Evolutionary conservation across 2,329 filamentous ascomycete genomes (phyloP).

Genomic region (Xylaria sp.): DNA sequence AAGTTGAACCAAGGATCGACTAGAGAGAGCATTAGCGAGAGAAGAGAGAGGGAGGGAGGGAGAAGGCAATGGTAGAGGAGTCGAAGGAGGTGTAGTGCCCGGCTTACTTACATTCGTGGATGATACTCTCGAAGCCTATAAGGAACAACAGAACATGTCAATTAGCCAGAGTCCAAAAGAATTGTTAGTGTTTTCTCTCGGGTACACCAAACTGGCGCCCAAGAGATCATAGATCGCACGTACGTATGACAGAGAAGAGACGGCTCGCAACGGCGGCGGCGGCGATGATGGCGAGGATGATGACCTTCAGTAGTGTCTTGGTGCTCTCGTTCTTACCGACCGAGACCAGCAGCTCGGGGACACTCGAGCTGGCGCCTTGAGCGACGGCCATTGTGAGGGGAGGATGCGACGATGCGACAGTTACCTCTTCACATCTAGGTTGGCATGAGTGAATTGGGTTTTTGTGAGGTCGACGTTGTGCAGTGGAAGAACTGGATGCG

Average conservation of each 20-base stretch:
- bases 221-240: slow-evolving; percentile 50
- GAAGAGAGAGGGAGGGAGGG: slow-evolving; percentile 1
- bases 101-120: slow-evolving; percentile 90
- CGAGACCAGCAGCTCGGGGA: slow-evolving; percentile 64
- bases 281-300: slow-evolving; percentile 92
- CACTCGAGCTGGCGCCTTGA: slow-evolving; percentile 47
- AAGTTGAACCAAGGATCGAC: slow-evolving; percentile 99
- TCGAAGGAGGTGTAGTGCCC: background rate
- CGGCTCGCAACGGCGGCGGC: slow-evolving; percentile 91
- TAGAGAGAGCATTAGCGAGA: slow-evolving; percentile 54
- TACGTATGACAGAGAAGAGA: slow-evolving; percentile 98
- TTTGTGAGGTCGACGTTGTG: slow-evolving; percentile 12
- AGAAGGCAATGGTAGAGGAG: background rate
- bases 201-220: background rate
- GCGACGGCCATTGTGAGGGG: slow-evolving; percentile 54
- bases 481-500: slow-evolving; percentile 10
- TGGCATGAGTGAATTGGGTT: slow-evolving; percentile 30
- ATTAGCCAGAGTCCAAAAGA: slow-evolving; percentile 20
- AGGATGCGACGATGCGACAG: slow-evolving; percentile 44
- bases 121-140: slow-evolving; percentile 95
- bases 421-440: slow-evolving; percentile 45
- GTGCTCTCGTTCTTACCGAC: slow-evolving; percentile 85
- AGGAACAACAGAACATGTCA: slow-evolving; percentile 21
- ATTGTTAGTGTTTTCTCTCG: background rate
- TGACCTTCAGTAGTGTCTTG: slow-evolving; percentile 83